Percentiles rank a stretch among this genome's conserved stretches.
phyloP scores from a whole-genome alignment of 768 basidiomycete genomes.

The Lyophyllum decastes region DNA sequence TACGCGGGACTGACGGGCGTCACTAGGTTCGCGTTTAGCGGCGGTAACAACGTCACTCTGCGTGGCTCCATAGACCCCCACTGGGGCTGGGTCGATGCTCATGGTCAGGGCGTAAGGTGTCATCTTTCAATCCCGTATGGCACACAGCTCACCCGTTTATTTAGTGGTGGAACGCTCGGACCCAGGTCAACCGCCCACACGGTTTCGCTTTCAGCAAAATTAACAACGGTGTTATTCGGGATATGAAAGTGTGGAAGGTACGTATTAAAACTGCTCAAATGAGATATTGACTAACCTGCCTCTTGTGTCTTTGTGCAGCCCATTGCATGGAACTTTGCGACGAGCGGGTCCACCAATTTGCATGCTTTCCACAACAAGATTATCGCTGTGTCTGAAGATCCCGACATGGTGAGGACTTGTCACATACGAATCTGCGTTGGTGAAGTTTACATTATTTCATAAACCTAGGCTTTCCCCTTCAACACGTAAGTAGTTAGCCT shows the following conservation, averaged over 20 bases:
- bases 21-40: constrained; percentile 53
- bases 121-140: background rate
- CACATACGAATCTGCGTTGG: background rate
- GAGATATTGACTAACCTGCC: background rate
- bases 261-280: background rate
- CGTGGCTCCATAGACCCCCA: constrained; percentile 53
- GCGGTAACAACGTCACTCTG: constrained; percentile 60
- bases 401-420: constrained; percentile 21
- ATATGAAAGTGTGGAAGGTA: constrained; percentile 62
- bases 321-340: constrained; percentile 60
- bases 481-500: constrained; percentile 47
- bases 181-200: constrained; percentile 56
- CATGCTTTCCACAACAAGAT: constrained; percentile 59
- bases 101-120: constrained; percentile 50
- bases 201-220: constrained; percentile 57
- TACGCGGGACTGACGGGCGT: background rate
- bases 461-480: constrained; percentile 54
- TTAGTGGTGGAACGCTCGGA: constrained; percentile 60
- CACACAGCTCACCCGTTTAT: background rate
- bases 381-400: constrained; percentile 48
- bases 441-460: background rate
- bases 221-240: constrained; percentile 50
- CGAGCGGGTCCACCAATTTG: constrained; percentile 47
- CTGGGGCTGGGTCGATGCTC: constrained; percentile 67
- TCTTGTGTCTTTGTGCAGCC: constrained; percentile 34